Conservation (phyloP, 495 filamentous ascomycete genomes). For the Aspergillus hancockii region DNA sequence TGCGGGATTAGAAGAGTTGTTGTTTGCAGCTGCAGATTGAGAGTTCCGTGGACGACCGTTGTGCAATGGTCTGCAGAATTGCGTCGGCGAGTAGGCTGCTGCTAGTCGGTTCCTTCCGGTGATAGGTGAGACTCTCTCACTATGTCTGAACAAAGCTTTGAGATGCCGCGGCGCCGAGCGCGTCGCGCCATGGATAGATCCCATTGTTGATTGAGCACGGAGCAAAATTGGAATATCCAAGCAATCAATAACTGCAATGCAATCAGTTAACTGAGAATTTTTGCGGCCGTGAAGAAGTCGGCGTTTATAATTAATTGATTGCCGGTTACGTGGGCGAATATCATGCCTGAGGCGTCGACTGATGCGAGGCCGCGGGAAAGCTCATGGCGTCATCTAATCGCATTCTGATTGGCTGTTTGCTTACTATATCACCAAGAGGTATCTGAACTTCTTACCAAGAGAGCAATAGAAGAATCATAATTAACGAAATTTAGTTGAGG, state of each 20-base stretch:
- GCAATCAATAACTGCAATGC: background rate
- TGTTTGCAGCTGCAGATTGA: conserved; percentile 29
- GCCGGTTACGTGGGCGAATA: conserved; percentile 21
- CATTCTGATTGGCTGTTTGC: conserved; percentile 21
- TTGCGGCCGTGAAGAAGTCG: background rate
- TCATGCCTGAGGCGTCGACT: conserved; percentile 19
- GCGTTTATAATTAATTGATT: background rate
- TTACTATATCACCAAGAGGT: background rate
- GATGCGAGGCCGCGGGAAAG: background rate
- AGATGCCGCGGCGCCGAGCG: conserved; percentile 28
- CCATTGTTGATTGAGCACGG: conserved; percentile 19
- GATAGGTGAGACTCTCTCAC: conserved; percentile 13
- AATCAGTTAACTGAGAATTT: background rate
- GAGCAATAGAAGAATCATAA: too few species aligned
- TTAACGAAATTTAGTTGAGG: too few species aligned
- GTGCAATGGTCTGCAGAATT: conserved; percentile 25
- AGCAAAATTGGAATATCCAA: background rate
- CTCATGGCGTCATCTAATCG: conserved; percentile 26
- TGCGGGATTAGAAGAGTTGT: conserved; percentile 76
- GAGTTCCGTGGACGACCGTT: conserved; percentile 28
- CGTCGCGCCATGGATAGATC: conserved; percentile 25
- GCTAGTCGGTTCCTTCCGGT: conserved; percentile 21
- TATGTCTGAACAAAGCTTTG: conserved; percentile 22
- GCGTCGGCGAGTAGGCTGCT: background rate
- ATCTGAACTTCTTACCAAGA: too few species aligned